Conservation (phyloP, 148 eudicot species). For the Cornus florida region DNA sequence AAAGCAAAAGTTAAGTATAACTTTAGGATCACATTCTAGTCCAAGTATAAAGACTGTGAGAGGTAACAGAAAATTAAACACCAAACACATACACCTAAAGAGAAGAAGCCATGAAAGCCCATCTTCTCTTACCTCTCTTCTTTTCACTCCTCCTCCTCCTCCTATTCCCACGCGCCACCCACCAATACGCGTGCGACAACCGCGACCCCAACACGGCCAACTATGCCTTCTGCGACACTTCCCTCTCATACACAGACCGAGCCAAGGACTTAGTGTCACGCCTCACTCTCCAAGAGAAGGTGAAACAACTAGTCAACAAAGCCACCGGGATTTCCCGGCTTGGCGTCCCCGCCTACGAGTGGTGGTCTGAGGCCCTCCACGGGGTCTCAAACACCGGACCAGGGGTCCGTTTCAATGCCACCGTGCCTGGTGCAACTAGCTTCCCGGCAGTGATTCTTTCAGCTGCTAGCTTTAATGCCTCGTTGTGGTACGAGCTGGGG, state of each 20-base stretch:
- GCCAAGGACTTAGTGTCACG: slow-evolving; percentile 49
- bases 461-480: slow-evolving; percentile 48
- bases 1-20: background rate
- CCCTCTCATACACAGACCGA: slow-evolving; percentile 25
- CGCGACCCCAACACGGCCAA: slow-evolving; percentile 13
- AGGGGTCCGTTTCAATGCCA: slow-evolving; percentile 36
- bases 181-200: slow-evolving; percentile 33
- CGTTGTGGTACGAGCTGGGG: slow-evolving; percentile 49
- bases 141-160: slow-evolving; percentile 15
- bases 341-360: slow-evolving; percentile 49
- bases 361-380: slow-evolving; percentile 79
- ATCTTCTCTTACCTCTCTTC: slow-evolving; percentile 16
- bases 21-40: background rate
- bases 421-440: slow-evolving; percentile 52
- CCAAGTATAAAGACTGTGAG: background rate
- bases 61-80: background rate
- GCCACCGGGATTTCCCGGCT: slow-evolving; percentile 46
- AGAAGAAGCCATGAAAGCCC: slow-evolving; percentile 23
- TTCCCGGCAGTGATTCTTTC: slow-evolving; percentile 57
- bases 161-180: slow-evolving; percentile 18
- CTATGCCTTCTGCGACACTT: slow-evolving; percentile 38
- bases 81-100: background rate
- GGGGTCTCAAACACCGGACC: slow-evolving; percentile 48
- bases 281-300: slow-evolving; percentile 45
- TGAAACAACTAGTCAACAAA: slow-evolving; percentile 34